Percentiles rank a stretch among this genome's conserved stretches.
These are phyloP conservation scores for Globisporangium viniferum DNA, from an alignment of 352 stramenopile genomes.

Conservation along the genomic window DNA sequence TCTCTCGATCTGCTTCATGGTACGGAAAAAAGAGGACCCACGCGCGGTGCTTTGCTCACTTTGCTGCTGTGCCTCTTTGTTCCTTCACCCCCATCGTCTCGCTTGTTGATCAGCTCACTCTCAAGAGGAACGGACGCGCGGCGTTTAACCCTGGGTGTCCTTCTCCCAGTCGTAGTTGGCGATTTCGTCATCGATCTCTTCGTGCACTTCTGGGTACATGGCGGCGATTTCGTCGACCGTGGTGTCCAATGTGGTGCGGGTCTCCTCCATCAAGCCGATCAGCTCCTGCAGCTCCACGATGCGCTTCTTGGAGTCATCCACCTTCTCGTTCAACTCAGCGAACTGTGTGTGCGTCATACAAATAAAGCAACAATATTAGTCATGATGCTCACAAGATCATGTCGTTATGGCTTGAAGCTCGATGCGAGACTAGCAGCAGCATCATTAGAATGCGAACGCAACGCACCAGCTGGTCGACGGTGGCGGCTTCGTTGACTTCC, in stretches of 20 bases:
- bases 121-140: neutral
- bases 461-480: slow-evolving; percentile 66
- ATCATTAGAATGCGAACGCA: neutral
- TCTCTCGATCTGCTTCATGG: neutral
- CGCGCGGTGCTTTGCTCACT: neutral
- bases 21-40: neutral
- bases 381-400: neutral
- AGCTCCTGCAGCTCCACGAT: slow-evolving; percentile 86
- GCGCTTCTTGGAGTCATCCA: slow-evolving; percentile 81
- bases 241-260: slow-evolving; percentile 77
- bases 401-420: neutral
- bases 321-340: slow-evolving; percentile 73
- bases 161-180: slow-evolving; percentile 89
- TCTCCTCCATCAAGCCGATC: slow-evolving; percentile 80
- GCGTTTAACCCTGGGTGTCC: slow-evolving; percentile 72
- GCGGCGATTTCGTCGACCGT: slow-evolving; percentile 83
- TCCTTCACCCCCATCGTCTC: neutral
- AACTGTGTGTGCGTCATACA: slow-evolving; percentile 38
- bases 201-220: slow-evolving; percentile 83
- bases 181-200: slow-evolving; percentile 89
- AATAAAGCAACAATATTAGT: neutral
- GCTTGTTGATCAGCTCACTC: neutral
- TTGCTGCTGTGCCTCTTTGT: neutral
- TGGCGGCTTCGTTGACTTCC: slow-evolving; percentile 79
- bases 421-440: neutral